These are phyloP conservation scores for Ensete glaucum DNA, from an alignment of 176 grass and related monocot species.

Conservation along the genomic window DNA sequence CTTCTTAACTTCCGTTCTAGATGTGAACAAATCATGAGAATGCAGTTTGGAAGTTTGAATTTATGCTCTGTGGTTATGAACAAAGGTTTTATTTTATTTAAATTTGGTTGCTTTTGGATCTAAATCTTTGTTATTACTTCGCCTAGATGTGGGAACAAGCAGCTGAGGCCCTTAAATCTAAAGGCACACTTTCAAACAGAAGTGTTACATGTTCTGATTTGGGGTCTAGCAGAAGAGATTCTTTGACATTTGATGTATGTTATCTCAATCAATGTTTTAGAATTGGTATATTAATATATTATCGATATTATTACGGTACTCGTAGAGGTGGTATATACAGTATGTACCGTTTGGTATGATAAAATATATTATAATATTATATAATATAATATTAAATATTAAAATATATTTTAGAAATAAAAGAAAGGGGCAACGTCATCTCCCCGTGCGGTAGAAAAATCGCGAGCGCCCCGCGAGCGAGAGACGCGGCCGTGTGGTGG, in stretches of 20 bases:
- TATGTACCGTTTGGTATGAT: too few relatives aligned
- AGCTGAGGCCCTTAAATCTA: conserved; percentile 79
- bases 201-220: conserved; percentile 70
- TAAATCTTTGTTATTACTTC: neutral
- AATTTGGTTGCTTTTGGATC: neutral
- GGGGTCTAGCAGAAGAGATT: conserved; percentile 57
- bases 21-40: neutral
- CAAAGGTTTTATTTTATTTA: neutral
- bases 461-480: too few relatives aligned
- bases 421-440: too few relatives aligned
- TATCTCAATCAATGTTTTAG: too few relatives aligned
- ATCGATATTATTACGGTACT: too few relatives aligned
- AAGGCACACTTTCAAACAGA: conserved; percentile 65
- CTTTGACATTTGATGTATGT: conserved; percentile 81
- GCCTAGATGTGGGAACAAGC: conserved; percentile 89
- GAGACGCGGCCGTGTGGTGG: too few relatives aligned
- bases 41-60: neutral
- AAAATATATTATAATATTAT: too few relatives aligned
- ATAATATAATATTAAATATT: too few relatives aligned
- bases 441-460: too few relatives aligned
- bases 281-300: too few relatives aligned
- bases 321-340: too few relatives aligned
- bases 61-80: neutral
- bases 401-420: too few relatives aligned
- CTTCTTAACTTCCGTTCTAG: neutral